Conservation (phyloP, 1,284 basidiomycete species). For the Irpex sp. region DNA sequence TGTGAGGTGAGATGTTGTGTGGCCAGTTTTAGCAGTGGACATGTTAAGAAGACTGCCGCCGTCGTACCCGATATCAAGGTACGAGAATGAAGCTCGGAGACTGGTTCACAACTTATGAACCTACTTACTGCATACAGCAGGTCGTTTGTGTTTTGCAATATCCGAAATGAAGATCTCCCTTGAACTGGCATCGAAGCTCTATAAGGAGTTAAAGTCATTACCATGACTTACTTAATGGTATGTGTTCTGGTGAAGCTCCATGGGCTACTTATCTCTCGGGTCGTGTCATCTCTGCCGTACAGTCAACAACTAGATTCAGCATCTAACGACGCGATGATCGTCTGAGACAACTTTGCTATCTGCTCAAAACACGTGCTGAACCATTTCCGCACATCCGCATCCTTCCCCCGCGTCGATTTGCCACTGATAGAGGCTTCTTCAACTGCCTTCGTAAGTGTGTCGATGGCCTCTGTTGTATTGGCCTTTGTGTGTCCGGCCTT, state of each 20-base stretch:
- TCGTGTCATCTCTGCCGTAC: too few species aligned
- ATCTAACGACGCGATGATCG: constrained; percentile 11
- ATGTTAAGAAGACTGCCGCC: too few species aligned
- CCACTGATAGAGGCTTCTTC: constrained; percentile 25
- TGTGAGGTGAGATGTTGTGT: too few species aligned
- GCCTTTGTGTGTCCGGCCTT: not conserved
- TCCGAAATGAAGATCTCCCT: too few species aligned
- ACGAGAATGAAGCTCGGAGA: too few species aligned
- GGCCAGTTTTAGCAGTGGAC: too few species aligned
- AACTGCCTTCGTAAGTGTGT: constrained; percentile 32
- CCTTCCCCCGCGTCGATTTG: constrained; percentile 26
- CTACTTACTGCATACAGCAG: not conserved
- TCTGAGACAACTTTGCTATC: constrained; percentile 33
- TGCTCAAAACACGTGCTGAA: constrained; percentile 62
- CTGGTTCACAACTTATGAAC: not conserved
- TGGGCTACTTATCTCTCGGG: too few species aligned
- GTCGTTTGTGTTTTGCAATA: not conserved
- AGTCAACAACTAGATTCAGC: not conserved
- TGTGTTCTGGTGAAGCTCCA: too few species aligned
- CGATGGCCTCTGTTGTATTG: not conserved
- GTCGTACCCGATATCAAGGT: too few species aligned
- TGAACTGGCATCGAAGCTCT: too few species aligned
- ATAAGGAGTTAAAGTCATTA: too few species aligned
- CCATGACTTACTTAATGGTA: too few species aligned
- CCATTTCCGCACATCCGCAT: constrained; percentile 39